Base-by-base conservation (phyloP, 164 flowering plant species). In the Houttuynia cordata region DNA sequence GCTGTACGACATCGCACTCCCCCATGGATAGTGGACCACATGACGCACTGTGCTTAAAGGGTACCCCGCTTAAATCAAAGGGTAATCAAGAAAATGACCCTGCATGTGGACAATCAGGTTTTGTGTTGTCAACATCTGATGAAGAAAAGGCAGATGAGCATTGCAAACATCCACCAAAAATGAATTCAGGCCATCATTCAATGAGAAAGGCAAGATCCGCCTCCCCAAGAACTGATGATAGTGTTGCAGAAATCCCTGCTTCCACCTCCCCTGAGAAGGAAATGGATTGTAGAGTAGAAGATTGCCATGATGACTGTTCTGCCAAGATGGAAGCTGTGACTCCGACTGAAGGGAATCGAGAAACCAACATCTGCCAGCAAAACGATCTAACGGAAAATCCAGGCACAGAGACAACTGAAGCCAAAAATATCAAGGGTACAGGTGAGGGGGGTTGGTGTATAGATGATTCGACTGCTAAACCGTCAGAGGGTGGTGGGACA, bases 1-100 rank as follows among this genome's bases (percentile, higher is more conserved):
- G 47, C 67, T 37, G 71, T 66, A 66, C 67, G 57, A 20, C 59
- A 34, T 61, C 73, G 4, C 70, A 53, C 49, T 53, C 18, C 49
- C 53, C 18, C 17, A 58, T 37, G 45, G 62, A 55, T 9, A 56
- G 56, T 47, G 69, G 49, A 17, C 14, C 49, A 45, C 3, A 45
- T 45, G 17, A 7, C 14, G 14, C 49, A 45, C 49, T 2, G 1
- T 45, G 49, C 49, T 12, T 45, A 17, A 4, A 45, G 12, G 49
- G 12, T 45, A 45, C 12, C 17, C 49, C 9, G 12, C 17, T 45
- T 12, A 17, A 10, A 45, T 1, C 49, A 12, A 45, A 12, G 13
- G 49, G 17, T 45, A 7, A 12, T 45, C 49, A 45, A 45, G 49
- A 45, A 12, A 3, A 45, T 10, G 49, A 45, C 49, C 49, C 12